Base-by-base conservation (phyloP, 768 basidiomycete genomes). In the Tephrocybe sp. region DNA sequence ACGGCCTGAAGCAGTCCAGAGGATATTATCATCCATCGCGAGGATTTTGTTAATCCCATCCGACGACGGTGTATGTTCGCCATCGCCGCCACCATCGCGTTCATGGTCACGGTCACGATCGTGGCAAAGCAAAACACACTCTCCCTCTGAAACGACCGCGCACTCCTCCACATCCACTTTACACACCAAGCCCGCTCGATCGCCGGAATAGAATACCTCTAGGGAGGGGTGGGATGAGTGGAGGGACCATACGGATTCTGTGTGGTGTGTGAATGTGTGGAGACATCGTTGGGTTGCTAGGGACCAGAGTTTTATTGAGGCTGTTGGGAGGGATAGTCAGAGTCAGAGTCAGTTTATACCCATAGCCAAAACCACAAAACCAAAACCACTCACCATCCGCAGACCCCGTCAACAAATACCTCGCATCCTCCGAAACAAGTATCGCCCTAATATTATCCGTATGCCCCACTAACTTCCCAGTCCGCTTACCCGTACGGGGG, bases 401-500 rank as follows among this genome's bases (percentile, higher is more conserved):
- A 41, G 90, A 92, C 17, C 89, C 89, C 42, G 89, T 92, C 20
- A 92, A 74, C n/a, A 92, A 70, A 67, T 92, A 93, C 82, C 82
- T 81, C 19, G 91, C 85, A 66, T 98, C 95, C 23, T 94, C 92
- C 5, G 90, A 91, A 1, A 98, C 76, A 17, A 95, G 67, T 39
- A 98, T 87, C 4, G 92, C 83, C 8, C 96, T 80, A 53, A 99
- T 94, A 60, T 98, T 98, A 67, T 99, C 97, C 0, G 96, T 96
- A 65, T 99, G 96, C 0, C 96, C 96, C 6, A 98, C 92, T 0
- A 98, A 78, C 62, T 97, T 92, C 10, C 86, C 84, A 2, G 78
- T 84, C 39, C 89, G 76, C 61, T 86, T 90, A 8, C 90, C 90
- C 1, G 84, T 79, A 13, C 97, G 78, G 3, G 95, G 92, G 63